These are phyloP conservation scores for Fraxinus anomala DNA, from an alignment of 257 asterid species.

Conservation along the genomic window DNA sequence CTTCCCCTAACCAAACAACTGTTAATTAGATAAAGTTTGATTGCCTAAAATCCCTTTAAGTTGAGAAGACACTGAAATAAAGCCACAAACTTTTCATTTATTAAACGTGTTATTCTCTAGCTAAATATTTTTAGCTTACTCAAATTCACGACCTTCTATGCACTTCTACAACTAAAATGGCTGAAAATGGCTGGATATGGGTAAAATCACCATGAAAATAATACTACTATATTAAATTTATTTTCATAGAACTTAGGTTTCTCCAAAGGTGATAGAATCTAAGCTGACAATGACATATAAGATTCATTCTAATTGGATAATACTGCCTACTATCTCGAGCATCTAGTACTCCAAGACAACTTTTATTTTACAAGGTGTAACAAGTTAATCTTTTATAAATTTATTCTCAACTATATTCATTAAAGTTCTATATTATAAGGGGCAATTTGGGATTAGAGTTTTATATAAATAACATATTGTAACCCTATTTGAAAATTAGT, in stretches of 20 bases:
- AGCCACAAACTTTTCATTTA: constrained; percentile 25
- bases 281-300: background rate
- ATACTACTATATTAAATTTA: background rate
- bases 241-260: constrained; percentile 4
- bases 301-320: background rate
- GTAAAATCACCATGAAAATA: constrained; percentile 15
- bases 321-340: constrained; percentile 14
- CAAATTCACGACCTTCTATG: background rate
- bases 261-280: background rate
- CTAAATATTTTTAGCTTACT: constrained; percentile 19
- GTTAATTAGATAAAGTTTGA: constrained; percentile 9
- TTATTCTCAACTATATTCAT: background rate
- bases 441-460: too few relatives aligned
- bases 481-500: too few relatives aligned
- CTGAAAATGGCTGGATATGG: constrained; percentile 13
- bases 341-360: background rate
- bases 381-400: background rate
- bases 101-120: constrained; percentile 26
- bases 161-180: background rate
- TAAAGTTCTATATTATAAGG: too few relatives aligned
- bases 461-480: too few relatives aligned
- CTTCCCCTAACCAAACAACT: background rate
- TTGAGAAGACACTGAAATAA: constrained; percentile 11
- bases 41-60: background rate
- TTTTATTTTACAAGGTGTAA: background rate